phyloP scores from a whole-genome alignment of 139 green algal species.

The Dunaliella sp. region DNA sequence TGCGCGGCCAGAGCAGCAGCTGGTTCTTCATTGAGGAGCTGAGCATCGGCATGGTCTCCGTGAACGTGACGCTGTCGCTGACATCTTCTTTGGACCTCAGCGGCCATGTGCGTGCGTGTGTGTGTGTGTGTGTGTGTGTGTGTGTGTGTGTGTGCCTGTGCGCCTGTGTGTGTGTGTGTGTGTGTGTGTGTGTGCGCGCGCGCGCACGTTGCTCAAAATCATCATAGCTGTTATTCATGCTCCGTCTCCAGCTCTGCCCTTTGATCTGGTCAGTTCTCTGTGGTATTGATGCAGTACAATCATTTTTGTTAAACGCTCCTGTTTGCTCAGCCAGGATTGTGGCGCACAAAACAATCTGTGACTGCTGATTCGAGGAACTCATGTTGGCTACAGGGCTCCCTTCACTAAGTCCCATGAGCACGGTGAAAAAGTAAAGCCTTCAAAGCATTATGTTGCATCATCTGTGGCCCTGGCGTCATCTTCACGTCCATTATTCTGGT shows the following conservation, averaged over 20 bases:
- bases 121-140: neutral
- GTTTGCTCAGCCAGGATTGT: too few relatives aligned
- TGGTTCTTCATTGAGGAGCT: constrained; percentile 52
- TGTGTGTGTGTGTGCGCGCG: neutral
- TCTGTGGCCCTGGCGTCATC: too few relatives aligned
- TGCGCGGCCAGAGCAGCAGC: constrained; percentile 72
- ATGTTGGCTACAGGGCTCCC: too few relatives aligned
- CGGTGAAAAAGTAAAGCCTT: too few relatives aligned
- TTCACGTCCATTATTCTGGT: too few relatives aligned
- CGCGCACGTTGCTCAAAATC: neutral
- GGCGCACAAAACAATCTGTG: too few relatives aligned
- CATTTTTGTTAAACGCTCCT: too few relatives aligned
- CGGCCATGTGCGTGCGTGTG: neutral
- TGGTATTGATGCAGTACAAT: too few relatives aligned
- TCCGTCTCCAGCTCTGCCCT: neutral
- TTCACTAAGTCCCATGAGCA: too few relatives aligned
- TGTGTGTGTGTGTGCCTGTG: neutral
- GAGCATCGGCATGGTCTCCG: constrained; percentile 18
- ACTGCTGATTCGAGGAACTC: too few relatives aligned
- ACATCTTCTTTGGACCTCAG: constrained; percentile 14
- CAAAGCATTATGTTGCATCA: too few relatives aligned
- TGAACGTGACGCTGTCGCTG: constrained; percentile 78
- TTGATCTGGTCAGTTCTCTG: too few relatives aligned
- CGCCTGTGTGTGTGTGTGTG: neutral
- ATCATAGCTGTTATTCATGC: neutral